phyloP scores from a whole-genome alignment of 805 yeast genomes.

The Ascoidea asiatica region DNA sequence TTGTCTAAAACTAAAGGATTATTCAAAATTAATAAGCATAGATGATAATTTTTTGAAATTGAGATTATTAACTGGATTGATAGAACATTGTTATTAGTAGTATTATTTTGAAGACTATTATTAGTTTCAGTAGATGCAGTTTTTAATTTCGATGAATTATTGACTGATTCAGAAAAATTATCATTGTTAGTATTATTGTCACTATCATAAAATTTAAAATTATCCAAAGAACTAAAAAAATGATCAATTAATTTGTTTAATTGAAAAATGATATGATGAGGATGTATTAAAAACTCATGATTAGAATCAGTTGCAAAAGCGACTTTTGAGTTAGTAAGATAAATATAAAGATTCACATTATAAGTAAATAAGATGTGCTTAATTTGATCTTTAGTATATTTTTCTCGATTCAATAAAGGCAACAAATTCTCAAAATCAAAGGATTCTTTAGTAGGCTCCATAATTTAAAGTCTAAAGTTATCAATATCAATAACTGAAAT shows the following conservation, averaged over 20 bases:
- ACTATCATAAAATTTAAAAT: neutral
- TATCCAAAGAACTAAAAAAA: neutral
- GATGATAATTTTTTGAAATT: constrained; percentile 5
- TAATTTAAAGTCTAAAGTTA: neutral
- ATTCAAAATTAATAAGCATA: constrained; percentile 4
- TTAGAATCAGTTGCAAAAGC: neutral
- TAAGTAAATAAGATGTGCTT: constrained; percentile 3
- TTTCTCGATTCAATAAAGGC: neutral
- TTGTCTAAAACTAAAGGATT: neutral
- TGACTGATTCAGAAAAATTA: neutral
- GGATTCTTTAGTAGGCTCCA: neutral
- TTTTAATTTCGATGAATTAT: neutral
- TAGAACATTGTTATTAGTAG: constrained; percentile 1
- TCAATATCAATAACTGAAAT: too few relatives aligned
- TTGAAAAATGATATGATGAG: neutral
- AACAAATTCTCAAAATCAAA: neutral
- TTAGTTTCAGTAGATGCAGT: constrained; percentile 4
- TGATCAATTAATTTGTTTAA: neutral
- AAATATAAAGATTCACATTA: neutral
- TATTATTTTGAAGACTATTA: constrained; percentile 4
- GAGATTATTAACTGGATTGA: constrained; percentile 2
- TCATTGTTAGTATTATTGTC: neutral
- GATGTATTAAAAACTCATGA: neutral
- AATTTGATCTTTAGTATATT: constrained; percentile 1
- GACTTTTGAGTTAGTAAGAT: constrained; percentile 2